Evolutionary conservation across 306 rosid species (phyloP).

Genomic region (Sphenostylis stenocarpa): DNA sequence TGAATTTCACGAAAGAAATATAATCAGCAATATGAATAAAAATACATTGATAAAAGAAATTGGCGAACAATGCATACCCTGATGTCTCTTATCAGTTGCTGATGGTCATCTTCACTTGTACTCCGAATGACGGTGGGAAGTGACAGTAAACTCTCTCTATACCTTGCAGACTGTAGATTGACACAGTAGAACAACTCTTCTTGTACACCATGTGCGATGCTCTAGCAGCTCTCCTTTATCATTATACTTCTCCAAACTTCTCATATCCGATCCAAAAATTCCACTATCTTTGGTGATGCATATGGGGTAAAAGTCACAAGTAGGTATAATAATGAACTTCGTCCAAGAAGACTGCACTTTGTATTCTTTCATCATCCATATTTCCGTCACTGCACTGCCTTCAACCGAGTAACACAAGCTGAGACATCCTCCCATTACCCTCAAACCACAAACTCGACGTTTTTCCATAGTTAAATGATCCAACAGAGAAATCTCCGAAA

Average conservation of each 20-base stretch:
- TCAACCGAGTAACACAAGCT: not conserved
- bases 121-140: not conserved
- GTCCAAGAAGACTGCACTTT: conserved; percentile 13
- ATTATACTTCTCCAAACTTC: not conserved
- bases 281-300: not conserved
- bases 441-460: not conserved
- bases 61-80: not conserved
- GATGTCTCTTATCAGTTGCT: not conserved
- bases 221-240: not conserved
- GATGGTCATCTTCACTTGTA: not conserved
- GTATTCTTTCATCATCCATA: conserved; percentile 32
- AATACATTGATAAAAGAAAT: not conserved
- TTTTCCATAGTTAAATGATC: not conserved
- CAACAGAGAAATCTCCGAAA: not conserved
- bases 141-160: not conserved
- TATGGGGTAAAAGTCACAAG: not conserved
- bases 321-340: not conserved
- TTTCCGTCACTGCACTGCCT: not conserved
- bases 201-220: no score
- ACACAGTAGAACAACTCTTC: not conserved
- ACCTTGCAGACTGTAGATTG: not conserved
- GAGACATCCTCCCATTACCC: conserved; percentile 16
- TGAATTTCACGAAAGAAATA: not conserved
- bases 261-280: not conserved
- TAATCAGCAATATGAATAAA: not conserved